Evolutionary conservation across 331 rosid species (phyloP), one percentile per base, ranked within the genome.

Genomic region (Quercus tomentella): DNA sequence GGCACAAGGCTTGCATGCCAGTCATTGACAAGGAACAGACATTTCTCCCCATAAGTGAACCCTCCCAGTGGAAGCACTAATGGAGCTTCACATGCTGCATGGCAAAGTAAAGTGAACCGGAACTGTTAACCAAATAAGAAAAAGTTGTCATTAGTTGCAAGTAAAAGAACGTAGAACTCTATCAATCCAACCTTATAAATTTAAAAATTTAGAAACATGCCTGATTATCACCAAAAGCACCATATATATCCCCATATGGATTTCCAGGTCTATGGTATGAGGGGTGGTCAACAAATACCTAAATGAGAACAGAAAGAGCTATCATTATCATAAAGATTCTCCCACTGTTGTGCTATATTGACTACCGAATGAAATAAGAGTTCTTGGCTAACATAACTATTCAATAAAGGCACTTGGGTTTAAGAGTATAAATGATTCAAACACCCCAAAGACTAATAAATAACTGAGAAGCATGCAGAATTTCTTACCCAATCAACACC

Each of bases 11-110:
- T 88, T 55, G 98, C 97, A 88, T 93, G 98, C 98, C 98, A 93
- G 86, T 93, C 98, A 77, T 93, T 93, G 79, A 77, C 91, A n/a
- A 93, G 87, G 89, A 93, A 93, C 52, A 92, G 35, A 76, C 91
- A 87, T 60, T 86, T 89, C 81, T 93, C 96, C 37, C 98, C 98
- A 11, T 87, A 92, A 73, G 86, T 89, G 84, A 56, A 90, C 18
- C 98, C 98, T 83, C 96, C 97, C 84, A 93, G 75, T 73, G 93
- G 90, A 89, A 93, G 97, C 85, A 89, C 94, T 81, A 93, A 79
- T n/a, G 98, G 98, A 20, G 97, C 98, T 83, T 93, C 98, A 88
- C 97, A 92, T 18, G 97, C 98, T 86, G 98, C 97, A 85, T 92
- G 87, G 89, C 88, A 82, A 87, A 93, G 96, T 80, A 93, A 93